Percentiles rank a stretch among this genome's conserved stretches.
phyloP scores from a whole-genome alignment of 192 early-diverging fungal genomes.

The Dissophora ornata region DNA sequence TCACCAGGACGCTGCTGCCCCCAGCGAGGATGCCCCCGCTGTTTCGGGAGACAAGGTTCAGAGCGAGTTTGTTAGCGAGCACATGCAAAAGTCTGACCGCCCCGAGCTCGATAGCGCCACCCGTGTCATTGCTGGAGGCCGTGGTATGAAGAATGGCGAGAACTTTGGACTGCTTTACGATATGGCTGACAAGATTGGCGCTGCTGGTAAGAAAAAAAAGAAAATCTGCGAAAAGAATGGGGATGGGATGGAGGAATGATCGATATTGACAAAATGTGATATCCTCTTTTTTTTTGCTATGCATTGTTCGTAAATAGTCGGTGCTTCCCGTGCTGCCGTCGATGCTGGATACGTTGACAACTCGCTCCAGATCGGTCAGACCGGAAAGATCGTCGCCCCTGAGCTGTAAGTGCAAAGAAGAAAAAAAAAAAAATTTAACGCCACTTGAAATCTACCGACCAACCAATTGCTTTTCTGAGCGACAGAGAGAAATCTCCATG shows the following conservation, averaged over 20 bases:
- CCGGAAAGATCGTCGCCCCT: constrained; percentile 97
- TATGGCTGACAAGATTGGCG: constrained; percentile 94
- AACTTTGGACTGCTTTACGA: constrained; percentile 92
- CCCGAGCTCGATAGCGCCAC: constrained; percentile 90
- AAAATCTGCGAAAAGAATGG: neutral
- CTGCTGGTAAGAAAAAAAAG: constrained; percentile 74
- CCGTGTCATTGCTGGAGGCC: constrained; percentile 93
- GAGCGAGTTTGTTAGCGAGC: constrained; percentile 90
- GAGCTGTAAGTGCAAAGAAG: constrained; percentile 54
- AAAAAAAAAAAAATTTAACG: no score
- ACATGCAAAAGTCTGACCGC: constrained; percentile 93
- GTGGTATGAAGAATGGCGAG: constrained; percentile 95
- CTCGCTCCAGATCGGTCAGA: constrained; percentile 97
- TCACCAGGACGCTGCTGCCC: constrained; percentile 63
- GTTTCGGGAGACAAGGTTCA: constrained; percentile 62
- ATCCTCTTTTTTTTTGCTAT: constrained; percentile 1
- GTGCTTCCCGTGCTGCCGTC: constrained; percentile 97
- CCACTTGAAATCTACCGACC: no score
- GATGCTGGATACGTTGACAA: constrained; percentile 98
- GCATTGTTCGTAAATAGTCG: no score
- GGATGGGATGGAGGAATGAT: constrained; percentile 6
- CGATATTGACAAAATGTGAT: neutral
- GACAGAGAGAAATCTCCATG: no score
- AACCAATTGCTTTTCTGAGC: no score
- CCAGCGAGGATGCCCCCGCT: constrained; percentile 76